A percentile compares a stretch with the other conserved stretches of the same genome.
phyloP scores from a whole-genome alignment of 1,139 yeast genomes.

The Blastobotrys serpentis region DNA sequence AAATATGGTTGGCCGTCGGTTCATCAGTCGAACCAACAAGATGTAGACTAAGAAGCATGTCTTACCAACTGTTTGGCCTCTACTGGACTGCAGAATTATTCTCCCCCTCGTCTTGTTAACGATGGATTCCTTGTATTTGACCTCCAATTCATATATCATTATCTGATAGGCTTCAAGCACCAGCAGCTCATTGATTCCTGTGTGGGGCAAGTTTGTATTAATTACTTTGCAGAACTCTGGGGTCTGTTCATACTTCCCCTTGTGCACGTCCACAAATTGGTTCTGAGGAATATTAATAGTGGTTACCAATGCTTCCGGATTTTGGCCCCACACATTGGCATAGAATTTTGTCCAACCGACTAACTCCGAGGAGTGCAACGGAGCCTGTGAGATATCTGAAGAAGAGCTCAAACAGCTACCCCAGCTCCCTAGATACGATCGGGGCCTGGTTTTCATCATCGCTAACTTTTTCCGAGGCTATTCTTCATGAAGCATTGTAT shows the following conservation, averaged over 20 bases:
- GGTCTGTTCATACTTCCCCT: not conserved
- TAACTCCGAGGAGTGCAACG: constrained; percentile 3
- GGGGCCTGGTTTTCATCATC: not conserved
- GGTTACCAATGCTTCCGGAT: not conserved
- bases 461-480: not conserved
- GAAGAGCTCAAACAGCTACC: not conserved
- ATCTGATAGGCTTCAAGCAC: not conserved
- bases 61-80: not conserved
- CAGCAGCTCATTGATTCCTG: constrained; percentile 1
- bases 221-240: constrained; percentile 8
- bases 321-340: constrained; percentile 6
- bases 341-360: constrained; percentile 8
- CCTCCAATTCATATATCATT: not conserved
- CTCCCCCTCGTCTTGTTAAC: not conserved
- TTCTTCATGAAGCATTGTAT: too few species aligned
- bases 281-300: not conserved
- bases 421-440: not conserved
- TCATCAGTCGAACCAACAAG: not conserved
- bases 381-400: not conserved
- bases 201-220: not conserved
- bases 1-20: not conserved
- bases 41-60: not conserved
- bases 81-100: not conserved
- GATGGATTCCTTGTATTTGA: not conserved
- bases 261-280: constrained; percentile 2